These are phyloP conservation scores for Alternaria sp. DNA, from an alignment of 2,329 filamentous ascomycete species.

Conservation along the genomic window DNA sequence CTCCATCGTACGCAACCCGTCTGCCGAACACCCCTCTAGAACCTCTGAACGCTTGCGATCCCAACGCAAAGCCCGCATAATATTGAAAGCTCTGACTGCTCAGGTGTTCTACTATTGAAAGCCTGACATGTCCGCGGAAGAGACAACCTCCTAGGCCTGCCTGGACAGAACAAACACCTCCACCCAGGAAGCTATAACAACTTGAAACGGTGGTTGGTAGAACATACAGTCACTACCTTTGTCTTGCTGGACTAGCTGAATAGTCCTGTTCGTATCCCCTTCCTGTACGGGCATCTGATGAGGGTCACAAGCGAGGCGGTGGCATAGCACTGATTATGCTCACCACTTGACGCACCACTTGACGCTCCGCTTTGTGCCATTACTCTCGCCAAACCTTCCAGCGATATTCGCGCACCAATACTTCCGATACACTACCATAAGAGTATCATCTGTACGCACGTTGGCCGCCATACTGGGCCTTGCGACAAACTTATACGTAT, in stretches of 20 bases:
- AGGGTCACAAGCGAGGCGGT: neutral
- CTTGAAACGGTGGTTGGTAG: neutral
- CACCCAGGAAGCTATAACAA: neutral
- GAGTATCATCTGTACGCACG: too few relatives aligned
- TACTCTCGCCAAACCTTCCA: neutral
- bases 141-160: neutral
- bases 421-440: neutral
- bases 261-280: neutral
- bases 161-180: neutral
- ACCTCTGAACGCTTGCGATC: neutral
- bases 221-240: neutral
- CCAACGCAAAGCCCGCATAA: neutral
- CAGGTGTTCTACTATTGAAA: neutral
- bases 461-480: neutral
- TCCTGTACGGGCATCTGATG: neutral
- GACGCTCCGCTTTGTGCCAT: neutral
- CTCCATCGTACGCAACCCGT: neutral
- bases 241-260: neutral
- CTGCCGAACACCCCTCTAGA: neutral
- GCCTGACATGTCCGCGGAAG: neutral
- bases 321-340: neutral
- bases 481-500: neutral
- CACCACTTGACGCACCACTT: too few relatives aligned
- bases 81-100: neutral
- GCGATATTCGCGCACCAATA: neutral